Conservation (phyloP, 202 grass and related monocot genomes). For the Brachypodium distachyon region DNA sequence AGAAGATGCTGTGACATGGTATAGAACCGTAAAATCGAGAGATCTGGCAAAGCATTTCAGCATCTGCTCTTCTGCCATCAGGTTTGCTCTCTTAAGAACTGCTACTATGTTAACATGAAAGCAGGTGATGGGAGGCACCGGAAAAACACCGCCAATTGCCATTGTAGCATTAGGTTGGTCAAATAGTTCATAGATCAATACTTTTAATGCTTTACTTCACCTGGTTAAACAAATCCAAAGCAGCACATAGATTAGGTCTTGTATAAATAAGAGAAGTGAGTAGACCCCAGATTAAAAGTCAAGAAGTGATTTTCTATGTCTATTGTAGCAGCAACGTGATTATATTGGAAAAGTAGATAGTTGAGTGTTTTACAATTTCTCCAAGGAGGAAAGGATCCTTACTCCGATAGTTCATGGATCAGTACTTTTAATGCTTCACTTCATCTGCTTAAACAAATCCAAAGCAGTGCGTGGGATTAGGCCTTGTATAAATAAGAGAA, state of each 20-base stretch:
- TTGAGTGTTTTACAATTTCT: too few species aligned
- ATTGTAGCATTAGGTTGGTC: slow-evolving; percentile 21
- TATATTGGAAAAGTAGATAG: not conserved
- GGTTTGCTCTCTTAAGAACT: slow-evolving; percentile 14
- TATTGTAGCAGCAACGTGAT: too few species aligned
- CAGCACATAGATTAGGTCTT: slow-evolving; percentile 5
- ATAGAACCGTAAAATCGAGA: slow-evolving; percentile 4
- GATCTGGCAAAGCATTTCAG: not conserved
- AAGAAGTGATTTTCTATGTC: not conserved
- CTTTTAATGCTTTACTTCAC: not conserved
- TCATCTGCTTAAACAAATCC: not conserved
- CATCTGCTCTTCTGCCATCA: slow-evolving; percentile 1
- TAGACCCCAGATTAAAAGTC: not conserved
- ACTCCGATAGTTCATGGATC: slow-evolving; percentile 14
- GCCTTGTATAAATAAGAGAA: not conserved
- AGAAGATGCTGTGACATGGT: not conserved
- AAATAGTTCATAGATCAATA: slow-evolving; percentile 6
- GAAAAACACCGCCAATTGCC: not conserved
- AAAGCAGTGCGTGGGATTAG: not conserved
- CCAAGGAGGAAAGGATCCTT: too few species aligned
- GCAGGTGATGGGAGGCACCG: not conserved
- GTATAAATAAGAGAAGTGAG: not conserved
- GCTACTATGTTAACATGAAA: not conserved
- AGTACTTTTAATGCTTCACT: not conserved
- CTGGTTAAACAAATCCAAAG: not conserved